Evolutionary conservation across 2,329 filamentous ascomycete species (phyloP).

Genomic region (Ophiostoma sp.): DNA sequence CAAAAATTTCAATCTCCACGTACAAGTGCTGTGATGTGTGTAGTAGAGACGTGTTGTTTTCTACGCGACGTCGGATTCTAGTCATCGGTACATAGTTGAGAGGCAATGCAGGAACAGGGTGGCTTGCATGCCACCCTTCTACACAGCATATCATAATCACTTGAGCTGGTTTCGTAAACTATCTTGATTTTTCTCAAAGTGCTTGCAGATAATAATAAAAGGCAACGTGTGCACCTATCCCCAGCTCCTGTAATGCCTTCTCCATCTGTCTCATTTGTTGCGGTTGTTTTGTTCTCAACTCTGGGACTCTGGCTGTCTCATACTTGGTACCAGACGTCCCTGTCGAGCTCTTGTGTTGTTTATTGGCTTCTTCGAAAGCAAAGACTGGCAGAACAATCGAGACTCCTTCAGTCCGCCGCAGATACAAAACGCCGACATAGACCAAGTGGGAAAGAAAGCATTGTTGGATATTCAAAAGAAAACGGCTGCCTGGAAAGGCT

Average conservation of each 20-base stretch:
- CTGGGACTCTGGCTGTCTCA: neutral
- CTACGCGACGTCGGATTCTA: too few relatives aligned
- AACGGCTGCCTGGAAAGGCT: slow-evolving; percentile 14
- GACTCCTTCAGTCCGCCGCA: neutral
- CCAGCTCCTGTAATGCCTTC: neutral
- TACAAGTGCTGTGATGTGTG: neutral
- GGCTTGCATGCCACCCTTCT: neutral
- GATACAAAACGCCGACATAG: neutral
- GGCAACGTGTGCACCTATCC: neutral
- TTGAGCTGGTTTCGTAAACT: neutral
- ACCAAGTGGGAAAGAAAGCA: slow-evolving; percentile 7
- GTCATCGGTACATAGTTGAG: too few relatives aligned
- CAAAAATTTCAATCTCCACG: slow-evolving; percentile 20
- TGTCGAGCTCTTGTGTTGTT: neutral
- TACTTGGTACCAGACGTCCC: neutral
- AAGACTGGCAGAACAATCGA: neutral
- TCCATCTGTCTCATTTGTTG: neutral
- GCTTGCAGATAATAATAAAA: neutral
- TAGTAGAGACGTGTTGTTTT: neutral
- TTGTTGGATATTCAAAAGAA: slow-evolving; percentile 17
- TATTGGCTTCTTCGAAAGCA: neutral
- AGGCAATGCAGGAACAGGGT: too few relatives aligned
- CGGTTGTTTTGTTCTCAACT: neutral
- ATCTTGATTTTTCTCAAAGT: neutral
- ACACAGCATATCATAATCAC: neutral